A percentile compares a stretch with the other conserved stretches of the same genome.
Evolutionary conservation across 2,329 filamentous ascomycete species (phyloP).

Genomic region (Hymenoscyphus albidus): DNA sequence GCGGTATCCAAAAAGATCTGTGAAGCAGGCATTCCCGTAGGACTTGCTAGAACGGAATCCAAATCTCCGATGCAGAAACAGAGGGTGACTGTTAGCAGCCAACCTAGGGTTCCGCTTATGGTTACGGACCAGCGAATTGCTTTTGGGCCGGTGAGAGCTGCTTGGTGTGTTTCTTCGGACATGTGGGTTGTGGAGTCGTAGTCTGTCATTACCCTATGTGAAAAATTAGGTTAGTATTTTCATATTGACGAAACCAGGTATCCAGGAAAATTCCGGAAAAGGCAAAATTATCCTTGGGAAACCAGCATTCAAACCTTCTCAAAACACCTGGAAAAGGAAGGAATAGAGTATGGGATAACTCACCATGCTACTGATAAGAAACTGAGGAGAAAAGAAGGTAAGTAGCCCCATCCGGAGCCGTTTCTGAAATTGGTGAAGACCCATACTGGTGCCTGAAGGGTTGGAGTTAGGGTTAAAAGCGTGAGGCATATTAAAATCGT

Average conservation of each 20-base stretch:
- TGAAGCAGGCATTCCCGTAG: conserved; percentile 58
- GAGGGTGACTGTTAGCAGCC: conserved; percentile 59
- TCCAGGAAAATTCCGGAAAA: too few relatives aligned
- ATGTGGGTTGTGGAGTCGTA: conserved; percentile 66
- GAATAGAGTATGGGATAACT: too few relatives aligned
- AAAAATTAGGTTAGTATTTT: too few relatives aligned
- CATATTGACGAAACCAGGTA: too few relatives aligned
- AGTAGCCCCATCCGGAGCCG: conserved; percentile 58
- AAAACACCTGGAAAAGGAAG: too few relatives aligned
- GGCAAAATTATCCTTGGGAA: too few relatives aligned
- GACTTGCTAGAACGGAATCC: conserved; percentile 51
- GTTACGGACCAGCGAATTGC: conserved; percentile 58
- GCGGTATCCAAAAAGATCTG: conserved; percentile 58
- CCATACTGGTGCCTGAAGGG: conserved; percentile 55
- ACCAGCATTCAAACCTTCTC: too few relatives aligned
- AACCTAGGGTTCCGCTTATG: conserved; percentile 57
- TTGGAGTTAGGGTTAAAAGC: conserved; percentile 53
- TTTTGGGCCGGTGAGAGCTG: conserved; percentile 54
- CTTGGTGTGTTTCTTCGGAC: conserved; percentile 64
- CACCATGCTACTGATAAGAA: conserved; percentile 51
- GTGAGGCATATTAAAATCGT: conserved; percentile 57
- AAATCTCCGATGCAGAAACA: conserved; percentile 60
- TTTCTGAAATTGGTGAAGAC: conserved; percentile 60
- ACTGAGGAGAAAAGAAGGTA: conserved; percentile 58
- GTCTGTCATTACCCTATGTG: conserved; percentile 57